These are phyloP conservation scores for Cercospora zeina DNA, from an alignment of 2,329 filamentous ascomycete genomes.

Conservation along the genomic window DNA sequence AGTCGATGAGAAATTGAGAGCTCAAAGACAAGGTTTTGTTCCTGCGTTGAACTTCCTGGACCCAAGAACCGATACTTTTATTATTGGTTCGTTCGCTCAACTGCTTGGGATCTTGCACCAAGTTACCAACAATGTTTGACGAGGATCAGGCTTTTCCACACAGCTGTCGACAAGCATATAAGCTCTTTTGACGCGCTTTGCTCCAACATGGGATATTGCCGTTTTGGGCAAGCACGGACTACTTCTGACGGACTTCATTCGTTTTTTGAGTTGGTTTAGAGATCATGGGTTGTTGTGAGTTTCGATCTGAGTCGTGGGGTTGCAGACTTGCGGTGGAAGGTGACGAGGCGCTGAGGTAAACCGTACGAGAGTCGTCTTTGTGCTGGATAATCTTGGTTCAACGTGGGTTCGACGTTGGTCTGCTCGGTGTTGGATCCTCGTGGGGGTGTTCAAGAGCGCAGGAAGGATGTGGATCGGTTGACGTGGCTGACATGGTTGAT, in stretches of 20 bases:
- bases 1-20: not conserved
- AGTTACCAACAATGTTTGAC: not conserved
- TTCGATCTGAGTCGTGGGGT: not conserved
- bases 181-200: not conserved
- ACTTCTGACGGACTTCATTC: not conserved
- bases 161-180: not conserved
- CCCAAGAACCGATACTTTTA: too few species aligned
- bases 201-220: not conserved
- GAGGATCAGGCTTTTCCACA: not conserved
- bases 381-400: too few species aligned
- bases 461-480: not conserved
- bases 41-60: too few species aligned
- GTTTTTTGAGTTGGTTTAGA: not conserved
- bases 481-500: not conserved
- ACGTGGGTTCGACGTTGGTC: not conserved
- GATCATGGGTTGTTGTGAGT: not conserved
- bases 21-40: not conserved
- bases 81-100: slow-evolving; percentile 2
- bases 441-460: not conserved
- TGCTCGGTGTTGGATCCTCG: not conserved
- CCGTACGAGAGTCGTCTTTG: too few species aligned
- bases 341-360: not conserved
- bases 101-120: not conserved
- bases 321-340: not conserved
- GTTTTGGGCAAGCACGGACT: not conserved